These are phyloP conservation scores for Cymbopogon citratus DNA, from an alignment of 176 grass and related monocot species.

Conservation along the genomic window DNA sequence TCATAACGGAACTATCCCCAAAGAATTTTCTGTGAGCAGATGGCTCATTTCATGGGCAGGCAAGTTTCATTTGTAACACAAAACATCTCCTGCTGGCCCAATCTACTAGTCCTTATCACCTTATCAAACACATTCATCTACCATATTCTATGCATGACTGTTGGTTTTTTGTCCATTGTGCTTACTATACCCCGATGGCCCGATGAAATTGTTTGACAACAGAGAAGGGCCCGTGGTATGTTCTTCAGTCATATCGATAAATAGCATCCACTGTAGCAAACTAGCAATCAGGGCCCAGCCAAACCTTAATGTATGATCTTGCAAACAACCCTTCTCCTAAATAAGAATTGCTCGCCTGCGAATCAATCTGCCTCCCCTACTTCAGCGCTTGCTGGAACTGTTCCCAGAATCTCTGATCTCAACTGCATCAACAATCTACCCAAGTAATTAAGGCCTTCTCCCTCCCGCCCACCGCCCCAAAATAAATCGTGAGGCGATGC, in stretches of 20 bases:
- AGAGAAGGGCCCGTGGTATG: not conserved
- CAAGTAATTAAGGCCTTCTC: constrained; percentile 92
- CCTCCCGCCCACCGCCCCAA: constrained; percentile 79
- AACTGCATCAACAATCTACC: constrained; percentile 83
- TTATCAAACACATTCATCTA: not conserved
- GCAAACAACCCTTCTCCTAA: not conserved
- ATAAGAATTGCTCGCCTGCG: not conserved
- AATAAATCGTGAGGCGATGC: constrained; percentile 90
- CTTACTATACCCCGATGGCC: not conserved
- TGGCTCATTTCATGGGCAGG: too few relatives aligned
- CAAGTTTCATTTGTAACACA: too few relatives aligned
- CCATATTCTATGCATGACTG: not conserved
- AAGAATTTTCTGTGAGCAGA: too few relatives aligned
- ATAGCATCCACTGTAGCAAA: not conserved
- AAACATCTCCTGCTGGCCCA: not conserved
- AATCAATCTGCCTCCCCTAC: constrained; percentile 6
- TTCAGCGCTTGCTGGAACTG: not conserved
- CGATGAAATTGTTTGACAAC: not conserved
- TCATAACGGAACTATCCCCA: too few relatives aligned
- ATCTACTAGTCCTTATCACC: not conserved
- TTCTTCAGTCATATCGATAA: not conserved
- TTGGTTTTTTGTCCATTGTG: not conserved
- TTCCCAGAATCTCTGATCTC: constrained; percentile 56
- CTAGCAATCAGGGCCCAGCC: not conserved
- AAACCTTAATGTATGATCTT: not conserved